These are phyloP conservation scores for Priceomyces carsonii DNA, from an alignment of 805 yeast species.

Conservation along the genomic window DNA sequence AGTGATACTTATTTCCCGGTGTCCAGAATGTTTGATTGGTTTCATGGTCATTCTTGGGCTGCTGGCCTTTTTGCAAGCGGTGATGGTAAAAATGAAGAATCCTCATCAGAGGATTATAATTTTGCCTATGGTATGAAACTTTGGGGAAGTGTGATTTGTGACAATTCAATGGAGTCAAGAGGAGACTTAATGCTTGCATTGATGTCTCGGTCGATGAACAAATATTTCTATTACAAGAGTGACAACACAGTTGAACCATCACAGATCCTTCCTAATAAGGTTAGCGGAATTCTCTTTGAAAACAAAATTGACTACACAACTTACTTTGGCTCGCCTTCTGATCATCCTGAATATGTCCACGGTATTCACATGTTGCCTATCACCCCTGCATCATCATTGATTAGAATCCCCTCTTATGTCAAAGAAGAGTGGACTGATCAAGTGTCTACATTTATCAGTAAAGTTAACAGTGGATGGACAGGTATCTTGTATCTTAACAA, in stretches of 20 bases:
- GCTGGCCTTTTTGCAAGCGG: constrained; percentile 67
- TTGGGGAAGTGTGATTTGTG: constrained; percentile 64
- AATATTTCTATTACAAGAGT: constrained; percentile 52
- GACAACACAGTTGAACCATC: constrained; percentile 57
- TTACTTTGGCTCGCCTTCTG: constrained; percentile 55
- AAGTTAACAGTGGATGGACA: constrained; percentile 65
- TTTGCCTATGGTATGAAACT: constrained; percentile 67
- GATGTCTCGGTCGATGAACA: constrained; percentile 52
- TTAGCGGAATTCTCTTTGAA: constrained; percentile 71
- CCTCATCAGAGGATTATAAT: constrained; percentile 73
- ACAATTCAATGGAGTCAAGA: constrained; percentile 54
- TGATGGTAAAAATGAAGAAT: constrained; percentile 77
- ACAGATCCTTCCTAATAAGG: constrained; percentile 57
- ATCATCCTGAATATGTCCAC: constrained; percentile 59
- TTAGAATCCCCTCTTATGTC: constrained; percentile 55
- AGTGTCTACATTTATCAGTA: constrained; percentile 43
- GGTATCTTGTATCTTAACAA: constrained; percentile 73
- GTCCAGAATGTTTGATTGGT: constrained; percentile 74
- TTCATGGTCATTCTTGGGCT: constrained; percentile 77
- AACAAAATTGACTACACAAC: constrained; percentile 74
- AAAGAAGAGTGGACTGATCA: constrained; percentile 63
- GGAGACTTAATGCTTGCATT: constrained; percentile 64
- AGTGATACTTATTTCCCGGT: constrained; percentile 66
- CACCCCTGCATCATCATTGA: constrained; percentile 65
- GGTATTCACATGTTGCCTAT: constrained; percentile 79